Evolutionary conservation across 352 stramenopile genomes (phyloP).

Genomic region (Globisporangium middletonii): DNA sequence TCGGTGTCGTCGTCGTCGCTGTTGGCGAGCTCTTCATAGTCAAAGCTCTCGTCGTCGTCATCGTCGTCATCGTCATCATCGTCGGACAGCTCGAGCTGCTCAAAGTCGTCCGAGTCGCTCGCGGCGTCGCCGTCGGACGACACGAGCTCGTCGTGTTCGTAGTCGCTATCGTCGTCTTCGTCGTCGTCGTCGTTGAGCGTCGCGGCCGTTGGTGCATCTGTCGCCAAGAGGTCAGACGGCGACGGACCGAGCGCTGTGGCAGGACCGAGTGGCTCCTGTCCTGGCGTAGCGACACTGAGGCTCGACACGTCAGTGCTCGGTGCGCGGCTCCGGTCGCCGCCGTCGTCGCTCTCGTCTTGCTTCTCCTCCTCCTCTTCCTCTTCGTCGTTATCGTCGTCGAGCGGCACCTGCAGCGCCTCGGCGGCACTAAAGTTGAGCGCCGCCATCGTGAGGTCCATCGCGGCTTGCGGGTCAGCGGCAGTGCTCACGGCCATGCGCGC

Average conservation of each 20-base stretch:
- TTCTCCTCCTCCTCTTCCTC: no score
- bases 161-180: conserved; percentile 76
- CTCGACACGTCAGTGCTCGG: no score
- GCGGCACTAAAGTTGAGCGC: background rate
- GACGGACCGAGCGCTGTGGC: no score
- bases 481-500: background rate
- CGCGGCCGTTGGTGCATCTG: background rate
- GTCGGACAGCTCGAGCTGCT: conserved; percentile 69
- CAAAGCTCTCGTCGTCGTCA: background rate
- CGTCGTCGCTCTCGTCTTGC: no score
- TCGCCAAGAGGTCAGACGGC: conserved; percentile 8
- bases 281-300: no score
- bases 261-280: no score
- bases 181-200: conserved; percentile 20
- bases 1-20: background rate
- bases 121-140: conserved; percentile 57
- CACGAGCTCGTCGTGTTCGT: conserved; percentile 76
- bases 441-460: background rate
- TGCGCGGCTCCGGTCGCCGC: no score
- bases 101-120: conserved; percentile 70
- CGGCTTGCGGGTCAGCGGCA: background rate
- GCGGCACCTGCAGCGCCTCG: background rate
- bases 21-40: background rate
- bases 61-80: conserved; percentile 39
- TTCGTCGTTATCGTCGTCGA: background rate